Conservation (phyloP, 169 alveolate species). For the Plasmodium chabaudi region DNA sequence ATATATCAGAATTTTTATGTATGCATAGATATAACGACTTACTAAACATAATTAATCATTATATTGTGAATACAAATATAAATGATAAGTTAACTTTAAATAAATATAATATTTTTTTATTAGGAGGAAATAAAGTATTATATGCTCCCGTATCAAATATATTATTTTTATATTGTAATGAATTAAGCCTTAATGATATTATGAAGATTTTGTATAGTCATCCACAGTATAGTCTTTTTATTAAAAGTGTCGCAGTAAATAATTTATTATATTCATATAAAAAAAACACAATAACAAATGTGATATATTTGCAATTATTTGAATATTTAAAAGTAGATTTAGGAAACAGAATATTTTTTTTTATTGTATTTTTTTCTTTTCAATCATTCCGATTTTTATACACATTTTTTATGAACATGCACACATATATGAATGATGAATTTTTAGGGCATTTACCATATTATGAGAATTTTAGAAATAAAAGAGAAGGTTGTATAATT, state of each 20-base stretch:
- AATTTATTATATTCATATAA: slow-evolving; percentile 51
- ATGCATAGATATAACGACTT: slow-evolving; percentile 34
- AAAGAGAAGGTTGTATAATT: slow-evolving; percentile 6
- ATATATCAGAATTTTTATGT: slow-evolving; percentile 30
- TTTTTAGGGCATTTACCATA: background rate
- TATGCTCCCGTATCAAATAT: slow-evolving; percentile 63
- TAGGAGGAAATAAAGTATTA: slow-evolving; percentile 25
- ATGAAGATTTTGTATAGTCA: slow-evolving; percentile 53
- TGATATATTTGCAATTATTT: slow-evolving; percentile 61
- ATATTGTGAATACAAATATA: slow-evolving; percentile 35
- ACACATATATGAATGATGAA: slow-evolving; percentile 61
- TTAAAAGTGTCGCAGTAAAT: slow-evolving; percentile 38
- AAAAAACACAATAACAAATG: slow-evolving; percentile 63
- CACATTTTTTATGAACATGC: slow-evolving; percentile 49
- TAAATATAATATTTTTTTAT: slow-evolving; percentile 45
- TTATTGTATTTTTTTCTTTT: slow-evolving; percentile 48
- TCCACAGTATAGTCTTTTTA: slow-evolving; percentile 60
- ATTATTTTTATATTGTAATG: slow-evolving; percentile 48
- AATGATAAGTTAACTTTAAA: slow-evolving; percentile 40
- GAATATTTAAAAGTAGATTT: slow-evolving; percentile 65
- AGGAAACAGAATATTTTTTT: slow-evolving; percentile 68
- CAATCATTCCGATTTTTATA: slow-evolving; percentile 64
- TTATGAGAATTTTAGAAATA: background rate
- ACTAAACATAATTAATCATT: slow-evolving; percentile 29
- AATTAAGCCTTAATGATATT: slow-evolving; percentile 41